Evolutionary conservation across 2,329 filamentous ascomycete genomes (phyloP), one percentile per base, ranked within the genome.

Genomic region (Cladosporium colombiae): DNA sequence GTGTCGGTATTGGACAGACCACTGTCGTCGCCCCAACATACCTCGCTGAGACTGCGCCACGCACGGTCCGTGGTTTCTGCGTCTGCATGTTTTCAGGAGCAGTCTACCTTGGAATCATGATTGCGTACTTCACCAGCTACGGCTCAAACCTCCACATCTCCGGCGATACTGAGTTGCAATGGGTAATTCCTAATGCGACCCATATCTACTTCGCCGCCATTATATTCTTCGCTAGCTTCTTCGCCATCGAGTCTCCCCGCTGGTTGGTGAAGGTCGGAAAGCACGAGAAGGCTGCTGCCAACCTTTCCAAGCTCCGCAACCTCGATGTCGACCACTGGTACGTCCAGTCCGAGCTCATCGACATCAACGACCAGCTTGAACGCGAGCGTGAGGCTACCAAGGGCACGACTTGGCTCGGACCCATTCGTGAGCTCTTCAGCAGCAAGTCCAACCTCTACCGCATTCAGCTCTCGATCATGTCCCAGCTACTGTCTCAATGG

Each of bases 151-250:
- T 86, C 27, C 81, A 86, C 71, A 82, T 84, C 69, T 81, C 81
- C 21, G 74, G 80, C 52, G 75, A 66, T 5, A 69, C 70, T 14
- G 64, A 73, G 27, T 76, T 65, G 80, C 80, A n/a, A 73, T 83
- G 85, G 85, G 83, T 46, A 35, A 85, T 92, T 0, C 91, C 91
- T 0, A 92, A 89, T 50, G 88, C 87, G 70, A 81, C 93, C 65
- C 91, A 94, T 74, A 82, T 94, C 76, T 92, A 92, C 73, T 92
- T 93, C 73, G 88, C 90, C 2, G 85, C 85, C 5, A 78, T 93
- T 67, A 92, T 93, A 74, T 85, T 91, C 73, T 71, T 86, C 65
- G 82, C 93, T 16, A 90, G 87, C 13, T 89, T 76, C 66, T 69
- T 75, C 64, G 71, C 72, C 5, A 68, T 73, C 65, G 75, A 77